These are phyloP conservation scores for Leonotis leonurus DNA, from an alignment of 257 asterid genomes.

Conservation along the genomic window DNA sequence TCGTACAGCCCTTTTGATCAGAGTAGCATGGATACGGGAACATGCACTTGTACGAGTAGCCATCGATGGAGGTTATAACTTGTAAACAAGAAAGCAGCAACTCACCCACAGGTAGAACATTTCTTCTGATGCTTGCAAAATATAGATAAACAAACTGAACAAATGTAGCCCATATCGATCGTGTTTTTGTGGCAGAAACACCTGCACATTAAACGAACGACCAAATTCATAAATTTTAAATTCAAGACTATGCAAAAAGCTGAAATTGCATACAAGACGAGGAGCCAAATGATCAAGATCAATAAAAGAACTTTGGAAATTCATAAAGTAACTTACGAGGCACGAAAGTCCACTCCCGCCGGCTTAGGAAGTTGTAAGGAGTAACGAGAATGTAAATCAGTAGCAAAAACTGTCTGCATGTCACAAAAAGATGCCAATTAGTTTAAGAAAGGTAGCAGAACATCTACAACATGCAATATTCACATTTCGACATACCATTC, in stretches of 20 bases:
- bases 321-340: constrained; percentile 63
- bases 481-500: neutral
- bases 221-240: neutral
- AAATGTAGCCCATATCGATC: constrained; percentile 86
- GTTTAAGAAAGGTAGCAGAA: neutral
- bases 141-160: constrained; percentile 88
- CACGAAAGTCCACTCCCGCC: constrained; percentile 93
- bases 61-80: neutral
- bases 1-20: neutral
- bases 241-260: neutral
- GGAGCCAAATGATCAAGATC: neutral
- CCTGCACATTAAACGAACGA: constrained; percentile 31
- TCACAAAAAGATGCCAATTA: constrained; percentile 9
- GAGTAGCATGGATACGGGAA: neutral
- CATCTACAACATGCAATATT: constrained; percentile 3
- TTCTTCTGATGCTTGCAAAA: constrained; percentile 88
- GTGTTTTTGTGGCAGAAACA: constrained; percentile 96
- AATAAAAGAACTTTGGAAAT: constrained; percentile 1
- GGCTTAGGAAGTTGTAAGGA: constrained; percentile 86
- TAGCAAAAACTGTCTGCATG: constrained; percentile 77
- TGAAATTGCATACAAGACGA: neutral
- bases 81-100: constrained; percentile 2
- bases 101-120: constrained; percentile 95
- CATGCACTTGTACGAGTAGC: neutral
- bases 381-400: constrained; percentile 87